Conservation (phyloP, 1,284 basidiomycete genomes). For the Ceraceosorus guamensis region DNA sequence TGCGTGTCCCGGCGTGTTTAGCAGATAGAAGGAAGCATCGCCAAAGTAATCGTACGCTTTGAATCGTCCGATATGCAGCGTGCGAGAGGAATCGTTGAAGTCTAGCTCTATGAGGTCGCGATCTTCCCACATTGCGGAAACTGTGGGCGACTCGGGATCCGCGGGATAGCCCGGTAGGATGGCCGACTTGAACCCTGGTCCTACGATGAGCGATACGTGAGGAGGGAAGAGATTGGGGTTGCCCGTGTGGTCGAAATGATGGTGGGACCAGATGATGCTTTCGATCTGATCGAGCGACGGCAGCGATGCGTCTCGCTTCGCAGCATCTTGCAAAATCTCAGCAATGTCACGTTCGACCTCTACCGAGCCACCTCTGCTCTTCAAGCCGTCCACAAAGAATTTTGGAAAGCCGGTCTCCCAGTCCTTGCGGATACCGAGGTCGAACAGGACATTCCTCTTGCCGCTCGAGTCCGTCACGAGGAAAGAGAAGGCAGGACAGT, state of each 20-base stretch:
- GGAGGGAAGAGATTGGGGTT: slow-evolving; percentile 1
- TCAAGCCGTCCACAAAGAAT: neutral
- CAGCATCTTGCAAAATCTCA: neutral
- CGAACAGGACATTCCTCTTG: slow-evolving; percentile 3
- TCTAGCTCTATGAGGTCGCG: slow-evolving; percentile 2
- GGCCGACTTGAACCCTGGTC: slow-evolving; percentile 2
- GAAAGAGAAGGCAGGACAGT: slow-evolving; percentile 2
- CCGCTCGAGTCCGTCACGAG: neutral
- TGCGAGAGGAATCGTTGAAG: neutral
- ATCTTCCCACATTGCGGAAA: slow-evolving; percentile 1
- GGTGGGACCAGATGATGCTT: slow-evolving; percentile 6
- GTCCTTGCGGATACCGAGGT: slow-evolving; percentile 1
- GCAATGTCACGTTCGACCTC: slow-evolving; percentile 6
- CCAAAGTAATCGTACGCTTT: slow-evolving; percentile 2
- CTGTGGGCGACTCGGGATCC: neutral
- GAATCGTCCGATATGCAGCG: neutral
- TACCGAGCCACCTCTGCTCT: neutral
- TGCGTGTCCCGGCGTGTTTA: slow-evolving; percentile 3
- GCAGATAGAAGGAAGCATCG: neutral
- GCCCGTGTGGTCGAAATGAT: slow-evolving; percentile 8
- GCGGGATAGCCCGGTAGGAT: slow-evolving; percentile 3
- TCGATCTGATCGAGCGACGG: slow-evolving; percentile 3
- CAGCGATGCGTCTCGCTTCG: neutral
- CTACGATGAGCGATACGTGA: neutral
- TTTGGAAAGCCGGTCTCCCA: neutral